Conservation (phyloP, 208 protist species). For the Leishmania tarentolae region DNA sequence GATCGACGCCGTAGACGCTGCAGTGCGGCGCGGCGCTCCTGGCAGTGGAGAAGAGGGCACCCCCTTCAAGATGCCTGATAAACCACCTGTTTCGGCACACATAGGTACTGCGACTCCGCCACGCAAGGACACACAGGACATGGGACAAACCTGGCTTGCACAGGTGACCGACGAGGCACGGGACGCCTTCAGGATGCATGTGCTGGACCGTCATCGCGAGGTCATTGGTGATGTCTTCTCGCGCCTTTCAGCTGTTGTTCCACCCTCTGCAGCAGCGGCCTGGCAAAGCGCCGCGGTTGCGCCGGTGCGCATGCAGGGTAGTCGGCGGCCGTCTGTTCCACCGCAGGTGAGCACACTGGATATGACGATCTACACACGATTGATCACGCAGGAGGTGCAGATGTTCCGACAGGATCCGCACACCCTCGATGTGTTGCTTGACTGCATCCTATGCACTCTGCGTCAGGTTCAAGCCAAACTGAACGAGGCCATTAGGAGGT, state of each 20-base stretch:
- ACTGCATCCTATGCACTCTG: slow-evolving; percentile 52
- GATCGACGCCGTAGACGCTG: slow-evolving; percentile 31
- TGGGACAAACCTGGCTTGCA: slow-evolving; percentile 50
- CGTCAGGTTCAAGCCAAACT: slow-evolving; percentile 37
- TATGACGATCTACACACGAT: slow-evolving; percentile 45
- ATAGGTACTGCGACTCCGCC: neutral
- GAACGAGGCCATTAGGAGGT: slow-evolving; percentile 29
- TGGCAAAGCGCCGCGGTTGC: slow-evolving; percentile 27
- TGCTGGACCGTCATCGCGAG: slow-evolving; percentile 74
- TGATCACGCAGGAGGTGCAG: slow-evolving; percentile 58
- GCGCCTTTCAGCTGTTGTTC: slow-evolving; percentile 41
- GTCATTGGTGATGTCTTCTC: slow-evolving; percentile 44
- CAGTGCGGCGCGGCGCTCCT: slow-evolving; percentile 3
- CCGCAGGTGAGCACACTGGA: slow-evolving; percentile 48
- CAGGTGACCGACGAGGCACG: slow-evolving; percentile 53
- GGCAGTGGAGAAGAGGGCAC: neutral
- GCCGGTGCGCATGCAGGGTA: slow-evolving; percentile 24
- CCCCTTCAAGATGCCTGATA: neutral
- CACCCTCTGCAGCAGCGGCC: slow-evolving; percentile 28
- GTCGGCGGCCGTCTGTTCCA: slow-evolving; percentile 19
- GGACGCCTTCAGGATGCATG: slow-evolving; percentile 53
- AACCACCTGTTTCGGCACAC: neutral
- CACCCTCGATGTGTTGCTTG: slow-evolving; percentile 51
- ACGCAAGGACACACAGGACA: slow-evolving; percentile 23
- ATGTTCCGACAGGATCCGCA: slow-evolving; percentile 66